These are phyloP conservation scores for Teratosphaeria gauchensis DNA, from an alignment of 2,329 filamentous ascomycete genomes.

Conservation along the genomic window DNA sequence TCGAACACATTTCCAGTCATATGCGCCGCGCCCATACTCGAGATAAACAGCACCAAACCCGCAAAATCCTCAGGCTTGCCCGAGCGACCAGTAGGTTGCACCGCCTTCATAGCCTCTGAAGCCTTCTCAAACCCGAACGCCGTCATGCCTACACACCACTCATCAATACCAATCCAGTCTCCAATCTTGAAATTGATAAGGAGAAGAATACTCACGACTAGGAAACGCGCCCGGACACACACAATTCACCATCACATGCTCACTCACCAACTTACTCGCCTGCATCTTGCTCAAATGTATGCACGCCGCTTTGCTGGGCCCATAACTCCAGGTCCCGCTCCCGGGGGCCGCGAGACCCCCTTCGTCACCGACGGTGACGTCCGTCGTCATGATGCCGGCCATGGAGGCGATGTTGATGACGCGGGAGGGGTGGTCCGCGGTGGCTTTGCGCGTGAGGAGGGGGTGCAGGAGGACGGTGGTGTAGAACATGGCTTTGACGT, in stretches of 20 bases:
- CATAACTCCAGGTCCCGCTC: conserved; percentile 32
- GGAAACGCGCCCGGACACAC: conserved; percentile 50
- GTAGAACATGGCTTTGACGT: conserved; percentile 31
- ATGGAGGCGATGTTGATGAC: conserved; percentile 41
- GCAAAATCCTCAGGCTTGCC: conserved; percentile 41
- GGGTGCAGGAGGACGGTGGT: conserved; percentile 39
- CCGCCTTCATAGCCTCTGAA: conserved; percentile 36
- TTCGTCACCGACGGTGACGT: conserved; percentile 36
- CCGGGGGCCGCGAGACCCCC: conserved; percentile 45
- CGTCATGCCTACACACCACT: conserved; percentile 36
- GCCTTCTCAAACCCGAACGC: conserved; percentile 38
- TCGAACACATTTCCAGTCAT: conserved; percentile 41
- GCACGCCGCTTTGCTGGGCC: conserved; percentile 41
- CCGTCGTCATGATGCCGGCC: conserved; percentile 34
- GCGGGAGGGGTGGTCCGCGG: conserved; percentile 32
- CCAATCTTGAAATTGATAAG: background rate
- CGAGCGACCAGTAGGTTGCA: conserved; percentile 38
- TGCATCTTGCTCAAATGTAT: conserved; percentile 48
- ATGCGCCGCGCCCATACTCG: conserved; percentile 32
- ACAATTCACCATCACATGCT: conserved; percentile 46
- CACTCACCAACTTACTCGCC: conserved; percentile 41
- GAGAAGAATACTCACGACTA: conserved; percentile 24
- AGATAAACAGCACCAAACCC: conserved; percentile 37
- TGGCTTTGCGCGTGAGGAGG: conserved; percentile 33
- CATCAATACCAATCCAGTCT: background rate